A percentile compares a stretch with the other conserved stretches of the same genome.
These are phyloP conservation scores for Tetrahymena borealis DNA, from an alignment of 73 alveolate species.

Conservation along the genomic window DNA sequence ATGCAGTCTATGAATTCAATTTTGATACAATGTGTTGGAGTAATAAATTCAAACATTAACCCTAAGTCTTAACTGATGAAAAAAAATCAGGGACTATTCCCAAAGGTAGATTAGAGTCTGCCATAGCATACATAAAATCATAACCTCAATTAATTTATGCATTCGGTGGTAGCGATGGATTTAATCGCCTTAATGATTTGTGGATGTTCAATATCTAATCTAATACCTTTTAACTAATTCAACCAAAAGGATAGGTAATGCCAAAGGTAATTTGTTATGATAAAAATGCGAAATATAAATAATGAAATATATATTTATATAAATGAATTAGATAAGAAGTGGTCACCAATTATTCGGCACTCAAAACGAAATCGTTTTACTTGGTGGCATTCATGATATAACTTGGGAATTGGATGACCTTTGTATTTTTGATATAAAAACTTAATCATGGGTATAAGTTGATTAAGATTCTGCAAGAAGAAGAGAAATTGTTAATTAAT, in stretches of 20 bases:
- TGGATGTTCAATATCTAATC: conserved; percentile 6
- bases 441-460: conserved; percentile 46
- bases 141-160: conserved; percentile 1
- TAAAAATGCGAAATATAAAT: not conserved
- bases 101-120: conserved; percentile 26
- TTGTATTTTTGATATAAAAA: conserved; percentile 43
- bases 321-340: not conserved
- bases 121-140: not conserved
- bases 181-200: conserved; percentile 25
- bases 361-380: conserved; percentile 32
- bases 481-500: conserved; percentile 8
- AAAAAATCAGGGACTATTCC: not conserved
- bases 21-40: conserved; percentile 12
- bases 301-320: not conserved
- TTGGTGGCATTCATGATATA: conserved; percentile 74
- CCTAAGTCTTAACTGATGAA: not conserved
- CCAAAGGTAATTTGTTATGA: conserved; percentile 2
- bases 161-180: conserved; percentile 47
- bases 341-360: conserved; percentile 14
- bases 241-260: not conserved
- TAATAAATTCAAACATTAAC: not conserved
- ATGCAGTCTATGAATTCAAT: conserved; percentile 11
- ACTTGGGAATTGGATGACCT: conserved; percentile 70
- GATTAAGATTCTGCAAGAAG: conserved; percentile 55
- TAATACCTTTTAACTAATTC: not conserved